Evolutionary conservation across 495 filamentous ascomycete species (phyloP), one percentile per base, ranked within the genome.

Genomic region (Trichoderma erinaceum): DNA sequence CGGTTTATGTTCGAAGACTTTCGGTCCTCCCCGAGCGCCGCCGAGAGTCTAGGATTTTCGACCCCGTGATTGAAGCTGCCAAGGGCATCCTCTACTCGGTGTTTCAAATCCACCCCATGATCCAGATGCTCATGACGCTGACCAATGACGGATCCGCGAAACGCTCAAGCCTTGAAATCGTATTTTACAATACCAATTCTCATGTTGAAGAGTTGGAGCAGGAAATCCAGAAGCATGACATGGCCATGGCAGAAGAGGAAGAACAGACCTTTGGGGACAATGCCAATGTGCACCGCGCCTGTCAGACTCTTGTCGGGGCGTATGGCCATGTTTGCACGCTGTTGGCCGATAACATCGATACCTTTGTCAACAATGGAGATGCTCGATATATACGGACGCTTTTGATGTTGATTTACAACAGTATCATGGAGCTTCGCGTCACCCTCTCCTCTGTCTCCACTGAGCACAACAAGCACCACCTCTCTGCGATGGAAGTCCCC

Each of bases 1-100:
- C 82, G 29, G 79, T 83, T 32, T 89, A 90, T 73, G 87, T 92
- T 23, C 86, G 91, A 50, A 84, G 91, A 38, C 84, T 97, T 63
- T 94, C 91, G 10, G 92, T 92, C 69, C 81, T 97, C 12, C 93
- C 92, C 5, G 92, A 94, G 75, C 84, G 91, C 68, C 91, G 90
- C 70, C 84, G 88, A 43, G 84, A 90, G 69, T 78, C 81, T 64
- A 81, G 76, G 58, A 64, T 79, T 12, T 83, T 81, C 18, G 86
- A 90, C 71, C 85, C 89, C 2, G 83, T 94, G 1, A 81, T 93
- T 41, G 89, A 93, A 75, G 87, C 88, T 44, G 92, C 91, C 7
- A 93, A 92, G 73, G 90, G 91, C n/a, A 88, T 98, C 25, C 81
- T 96, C 3, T 96, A 93, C 73, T 88, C 93, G 27, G 83, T 97